phyloP scores from a whole-genome alignment of 805 yeast genomes.

The Wickerhamomyces queroliae region DNA sequence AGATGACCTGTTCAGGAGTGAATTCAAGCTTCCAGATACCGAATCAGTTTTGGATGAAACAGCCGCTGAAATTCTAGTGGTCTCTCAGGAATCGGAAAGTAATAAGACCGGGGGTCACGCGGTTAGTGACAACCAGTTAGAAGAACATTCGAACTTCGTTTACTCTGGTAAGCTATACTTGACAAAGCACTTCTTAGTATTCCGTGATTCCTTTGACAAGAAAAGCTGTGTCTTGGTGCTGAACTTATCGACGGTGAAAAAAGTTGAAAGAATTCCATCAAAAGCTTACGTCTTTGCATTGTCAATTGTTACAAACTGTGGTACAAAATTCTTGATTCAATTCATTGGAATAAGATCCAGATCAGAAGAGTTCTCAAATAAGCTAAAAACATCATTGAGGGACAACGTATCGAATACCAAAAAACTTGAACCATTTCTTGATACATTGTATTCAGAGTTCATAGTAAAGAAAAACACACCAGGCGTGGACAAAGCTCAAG shows the following conservation, averaged over 20 bases:
- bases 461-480: conserved; percentile 46
- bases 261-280: conserved; percentile 82
- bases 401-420: conserved; percentile 59
- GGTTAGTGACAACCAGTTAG: conserved; percentile 4
- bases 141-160: conserved; percentile 25
- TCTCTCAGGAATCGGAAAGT: conserved; percentile 18
- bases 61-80: conserved; percentile 53
- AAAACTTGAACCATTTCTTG: conserved; percentile 57
- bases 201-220: conserved; percentile 64
- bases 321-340: conserved; percentile 56
- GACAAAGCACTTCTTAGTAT: conserved; percentile 71
- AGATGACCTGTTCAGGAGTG: conserved; percentile 65
- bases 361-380: conserved; percentile 74
- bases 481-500: conserved; percentile 27
- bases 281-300: conserved; percentile 74
- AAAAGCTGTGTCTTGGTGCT: conserved; percentile 62
- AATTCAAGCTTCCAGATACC: conserved; percentile 64
- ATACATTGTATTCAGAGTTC: conserved; percentile 82
- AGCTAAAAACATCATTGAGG: conserved; percentile 54
- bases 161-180: conserved; percentile 64
- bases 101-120: conserved; percentile 8
- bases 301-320: conserved; percentile 62
- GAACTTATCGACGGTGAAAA: conserved; percentile 72
- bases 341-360: conserved; percentile 75
- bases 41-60: conserved; percentile 63